Percentiles rank a stretch among this genome's conserved stretches.
Evolutionary conservation across 768 basidiomycete genomes (phyloP).

Genomic region (Tricholoma terreum): DNA sequence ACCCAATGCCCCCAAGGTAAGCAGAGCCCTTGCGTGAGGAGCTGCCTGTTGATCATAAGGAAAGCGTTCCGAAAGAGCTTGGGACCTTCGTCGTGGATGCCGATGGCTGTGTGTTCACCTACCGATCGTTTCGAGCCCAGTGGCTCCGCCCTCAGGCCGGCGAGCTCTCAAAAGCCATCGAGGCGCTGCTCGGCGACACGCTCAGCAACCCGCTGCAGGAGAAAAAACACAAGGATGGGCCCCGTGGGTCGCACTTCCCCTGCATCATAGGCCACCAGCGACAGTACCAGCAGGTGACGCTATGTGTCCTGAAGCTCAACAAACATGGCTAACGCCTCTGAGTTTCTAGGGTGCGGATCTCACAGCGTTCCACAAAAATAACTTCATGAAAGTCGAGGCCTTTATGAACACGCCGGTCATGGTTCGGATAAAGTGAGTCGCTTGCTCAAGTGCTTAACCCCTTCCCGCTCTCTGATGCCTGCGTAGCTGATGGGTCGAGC

Average conservation of each 20-base stretch:
- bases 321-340: neutral
- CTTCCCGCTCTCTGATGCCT: neutral
- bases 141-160: neutral
- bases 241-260: neutral
- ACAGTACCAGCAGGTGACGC: neutral
- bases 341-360: neutral
- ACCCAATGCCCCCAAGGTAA: no score
- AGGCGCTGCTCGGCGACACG: neutral
- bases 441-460: neutral
- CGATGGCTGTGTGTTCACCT: no score
- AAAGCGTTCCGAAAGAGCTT: no score
- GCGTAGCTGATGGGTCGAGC: slow-evolving; percentile 4
- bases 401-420: neutral
- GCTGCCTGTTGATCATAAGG: no score
- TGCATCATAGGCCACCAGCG: neutral
- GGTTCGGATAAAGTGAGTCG: neutral
- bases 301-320: neutral
- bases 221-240: neutral
- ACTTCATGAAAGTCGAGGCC: neutral
- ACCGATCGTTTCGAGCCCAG: neutral
- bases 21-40: no score
- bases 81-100: no score
- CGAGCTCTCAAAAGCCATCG: neutral
- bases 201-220: no score
- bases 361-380: neutral